Conservation (phyloP, 1,139 yeast species). For the Yamadazyma siamensis region DNA sequence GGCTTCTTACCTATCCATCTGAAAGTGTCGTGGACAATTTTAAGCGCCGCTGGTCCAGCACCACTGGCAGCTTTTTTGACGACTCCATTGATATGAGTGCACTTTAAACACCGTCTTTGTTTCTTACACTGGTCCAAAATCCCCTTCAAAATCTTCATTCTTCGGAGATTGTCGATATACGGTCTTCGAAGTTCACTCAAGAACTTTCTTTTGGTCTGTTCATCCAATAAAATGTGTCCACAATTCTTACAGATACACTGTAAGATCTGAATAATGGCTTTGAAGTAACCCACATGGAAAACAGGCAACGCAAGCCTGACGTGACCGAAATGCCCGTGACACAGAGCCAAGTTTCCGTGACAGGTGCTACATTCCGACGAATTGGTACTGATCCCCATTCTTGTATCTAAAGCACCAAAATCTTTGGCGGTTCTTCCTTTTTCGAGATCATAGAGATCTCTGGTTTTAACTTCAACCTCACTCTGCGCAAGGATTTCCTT, state of each 20-base stretch:
- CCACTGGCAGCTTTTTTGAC: constrained; percentile 96
- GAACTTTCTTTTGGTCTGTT: constrained; percentile 64
- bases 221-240: constrained; percentile 73
- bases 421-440: constrained; percentile 78
- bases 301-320: constrained; percentile 91
- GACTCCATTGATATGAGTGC: constrained; percentile 91
- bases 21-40: constrained; percentile 93
- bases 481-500: constrained; percentile 91
- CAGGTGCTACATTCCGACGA: constrained; percentile 84
- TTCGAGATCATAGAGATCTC: constrained; percentile 85
- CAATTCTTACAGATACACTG: constrained; percentile 94
- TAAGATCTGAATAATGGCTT: constrained; percentile 80
- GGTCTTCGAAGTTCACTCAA: constrained; percentile 79
- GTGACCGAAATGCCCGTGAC: constrained; percentile 99
- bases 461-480: constrained; percentile 87
- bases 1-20: constrained; percentile 93
- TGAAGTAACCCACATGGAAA: constrained; percentile 96
- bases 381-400: constrained; percentile 93
- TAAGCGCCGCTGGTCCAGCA: constrained; percentile 87
- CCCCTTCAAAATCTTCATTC: constrained; percentile 84
- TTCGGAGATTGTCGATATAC: constrained; percentile 81
- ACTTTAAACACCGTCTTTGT: constrained; percentile 83
- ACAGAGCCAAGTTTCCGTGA: constrained; percentile 86
- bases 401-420: constrained; percentile 86
- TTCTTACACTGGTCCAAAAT: constrained; percentile 91